Conservation (phyloP, 805 yeast genomes). For the Hanseniaspora lindneri region DNA sequence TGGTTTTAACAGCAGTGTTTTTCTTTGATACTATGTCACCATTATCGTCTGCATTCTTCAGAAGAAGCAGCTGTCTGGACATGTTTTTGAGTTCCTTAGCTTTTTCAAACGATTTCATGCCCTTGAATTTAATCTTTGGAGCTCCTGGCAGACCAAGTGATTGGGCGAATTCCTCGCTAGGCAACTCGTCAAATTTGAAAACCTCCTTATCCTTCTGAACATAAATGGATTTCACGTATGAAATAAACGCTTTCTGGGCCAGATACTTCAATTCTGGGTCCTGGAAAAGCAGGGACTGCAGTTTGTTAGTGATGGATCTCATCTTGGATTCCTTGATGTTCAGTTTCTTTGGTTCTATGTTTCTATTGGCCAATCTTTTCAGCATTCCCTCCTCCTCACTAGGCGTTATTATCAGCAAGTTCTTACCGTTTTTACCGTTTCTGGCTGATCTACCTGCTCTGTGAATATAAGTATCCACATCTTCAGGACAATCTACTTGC, state of each 20-base stretch:
- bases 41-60: conserved; percentile 48
- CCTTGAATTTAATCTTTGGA: conserved; percentile 72
- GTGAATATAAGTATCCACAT: conserved; percentile 76
- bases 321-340: conserved; percentile 62
- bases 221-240: conserved; percentile 75
- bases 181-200: conserved; percentile 64
- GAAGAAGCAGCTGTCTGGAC: conserved; percentile 53
- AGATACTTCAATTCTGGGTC: conserved; percentile 84
- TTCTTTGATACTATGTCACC: conserved; percentile 41
- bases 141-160: conserved; percentile 93
- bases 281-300: conserved; percentile 82
- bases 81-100: conserved; percentile 69
- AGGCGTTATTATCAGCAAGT: conserved; percentile 72
- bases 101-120: conserved; percentile 33
- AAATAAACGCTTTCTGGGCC: conserved; percentile 91
- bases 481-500: conserved; percentile 86
- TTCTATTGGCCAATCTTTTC: conserved; percentile 46
- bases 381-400: conserved; percentile 70
- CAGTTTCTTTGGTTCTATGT: conserved; percentile 58
- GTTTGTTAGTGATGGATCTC: conserved; percentile 64
- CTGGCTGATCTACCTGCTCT: conserved; percentile 86
- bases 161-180: conserved; percentile 72
- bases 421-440: conserved; percentile 72
- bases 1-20: conserved; percentile 44
- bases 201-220: conserved; percentile 80